Evolutionary conservation across 148 eudicot species (phyloP).

Genomic region (Chenopodium formosanum): DNA sequence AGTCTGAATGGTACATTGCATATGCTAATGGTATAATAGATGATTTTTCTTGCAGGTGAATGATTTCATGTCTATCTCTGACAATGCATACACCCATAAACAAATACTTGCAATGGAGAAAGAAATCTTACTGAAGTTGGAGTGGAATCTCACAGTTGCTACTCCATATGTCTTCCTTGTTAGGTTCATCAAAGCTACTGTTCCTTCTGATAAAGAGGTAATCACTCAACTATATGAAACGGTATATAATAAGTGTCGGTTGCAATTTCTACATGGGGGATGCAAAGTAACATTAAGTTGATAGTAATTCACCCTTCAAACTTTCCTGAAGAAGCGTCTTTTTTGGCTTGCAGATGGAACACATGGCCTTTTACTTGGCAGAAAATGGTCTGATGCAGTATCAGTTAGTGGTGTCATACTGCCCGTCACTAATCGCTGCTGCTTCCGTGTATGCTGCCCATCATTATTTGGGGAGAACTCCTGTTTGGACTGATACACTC

Average conservation of each 20-base stretch:
- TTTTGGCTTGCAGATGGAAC: slow-evolving; percentile 55
- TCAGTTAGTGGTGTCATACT: slow-evolving; percentile 31
- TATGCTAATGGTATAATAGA: background rate
- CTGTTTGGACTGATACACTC: slow-evolving; percentile 66
- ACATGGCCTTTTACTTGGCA: slow-evolving; percentile 66
- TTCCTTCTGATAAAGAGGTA: slow-evolving; percentile 66
- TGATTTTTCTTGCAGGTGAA: slow-evolving; percentile 42
- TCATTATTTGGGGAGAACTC: slow-evolving; percentile 48
- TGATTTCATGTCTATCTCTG: slow-evolving; percentile 69
- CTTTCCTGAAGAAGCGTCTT: background rate
- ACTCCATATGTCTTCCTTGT: slow-evolving; percentile 85
- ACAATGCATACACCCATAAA: slow-evolving; percentile 57
- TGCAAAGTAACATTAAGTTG: too few relatives aligned
- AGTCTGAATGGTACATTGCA: background rate
- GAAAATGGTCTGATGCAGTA: slow-evolving; percentile 67
- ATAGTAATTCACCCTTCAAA: too few relatives aligned
- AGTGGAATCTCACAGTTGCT: slow-evolving; percentile 83
- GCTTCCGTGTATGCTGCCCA: slow-evolving; percentile 68
- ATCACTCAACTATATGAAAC: too few relatives aligned
- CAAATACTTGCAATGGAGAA: slow-evolving; percentile 79
- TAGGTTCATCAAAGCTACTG: slow-evolving; percentile 70
- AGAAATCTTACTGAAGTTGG: slow-evolving; percentile 56
- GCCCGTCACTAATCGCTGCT: slow-evolving; percentile 74
- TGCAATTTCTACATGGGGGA: too few relatives aligned
- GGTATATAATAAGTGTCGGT: too few relatives aligned